Percentiles rank a stretch among this genome's conserved stretches.
Conservation (phyloP, 148 eudicot genomes). For the Rhododendron mucronatum region DNA sequence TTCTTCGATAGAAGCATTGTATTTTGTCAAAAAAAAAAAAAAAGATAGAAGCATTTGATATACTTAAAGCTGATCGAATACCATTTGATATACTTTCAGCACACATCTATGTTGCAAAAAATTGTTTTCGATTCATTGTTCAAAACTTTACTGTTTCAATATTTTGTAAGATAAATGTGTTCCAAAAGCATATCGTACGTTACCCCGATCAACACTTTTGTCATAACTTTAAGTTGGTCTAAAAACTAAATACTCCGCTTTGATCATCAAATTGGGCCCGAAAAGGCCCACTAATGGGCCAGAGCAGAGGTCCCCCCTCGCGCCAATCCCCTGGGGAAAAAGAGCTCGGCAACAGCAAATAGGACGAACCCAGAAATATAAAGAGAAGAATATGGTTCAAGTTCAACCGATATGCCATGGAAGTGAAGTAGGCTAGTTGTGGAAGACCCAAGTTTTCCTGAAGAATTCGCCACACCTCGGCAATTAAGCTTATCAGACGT, state of each 20-base stretch:
- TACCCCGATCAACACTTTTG: not conserved
- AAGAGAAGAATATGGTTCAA: not conserved
- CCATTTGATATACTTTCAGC: not conserved
- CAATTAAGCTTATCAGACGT: not conserved
- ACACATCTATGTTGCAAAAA: not conserved
- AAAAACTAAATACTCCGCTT: not conserved
- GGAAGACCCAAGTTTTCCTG: no score
- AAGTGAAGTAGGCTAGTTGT: no score
- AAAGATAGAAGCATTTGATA: not conserved
- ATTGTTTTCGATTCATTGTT: not conserved
- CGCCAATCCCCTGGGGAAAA: not conserved
- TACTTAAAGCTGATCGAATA: not conserved
- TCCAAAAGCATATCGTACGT: not conserved
- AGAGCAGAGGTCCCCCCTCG: not conserved
- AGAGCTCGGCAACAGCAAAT: not conserved
- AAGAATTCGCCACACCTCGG: not conserved
- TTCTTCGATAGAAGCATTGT: not conserved
- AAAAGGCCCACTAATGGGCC: not conserved
- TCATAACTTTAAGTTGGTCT: not conserved
- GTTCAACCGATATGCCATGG: not conserved
- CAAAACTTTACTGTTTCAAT: not conserved
- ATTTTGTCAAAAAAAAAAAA: no score
- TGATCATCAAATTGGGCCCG: not conserved
- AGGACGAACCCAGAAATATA: not conserved
- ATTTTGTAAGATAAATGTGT: not conserved